phyloP scores from a whole-genome alignment of 148 eudicot genomes.

The Cornus controversa region DNA sequence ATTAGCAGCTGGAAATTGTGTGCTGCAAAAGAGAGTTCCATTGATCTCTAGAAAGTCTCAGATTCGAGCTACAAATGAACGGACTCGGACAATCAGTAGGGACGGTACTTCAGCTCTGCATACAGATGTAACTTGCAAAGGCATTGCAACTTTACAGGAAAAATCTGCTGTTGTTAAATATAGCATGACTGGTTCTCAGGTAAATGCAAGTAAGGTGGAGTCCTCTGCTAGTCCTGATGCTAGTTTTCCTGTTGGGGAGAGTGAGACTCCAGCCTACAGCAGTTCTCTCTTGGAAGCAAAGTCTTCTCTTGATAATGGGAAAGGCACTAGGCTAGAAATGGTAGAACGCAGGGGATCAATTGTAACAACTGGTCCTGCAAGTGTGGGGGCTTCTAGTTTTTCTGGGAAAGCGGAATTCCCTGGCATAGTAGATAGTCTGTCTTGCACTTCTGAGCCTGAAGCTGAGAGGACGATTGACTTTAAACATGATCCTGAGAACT shows the following conservation, averaged over 20 bases:
- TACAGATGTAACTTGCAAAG: constrained; percentile 16
- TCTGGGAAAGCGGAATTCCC: background rate
- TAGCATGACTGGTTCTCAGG: background rate
- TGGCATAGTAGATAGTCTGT: background rate
- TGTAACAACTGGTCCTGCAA: background rate
- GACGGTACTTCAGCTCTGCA: constrained; percentile 22
- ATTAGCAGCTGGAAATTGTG: constrained; percentile 36
- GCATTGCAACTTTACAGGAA: constrained; percentile 22
- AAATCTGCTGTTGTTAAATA: background rate
- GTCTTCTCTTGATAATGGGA: no score
- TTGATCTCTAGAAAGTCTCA: constrained; percentile 18
- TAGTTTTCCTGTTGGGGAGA: background rate
- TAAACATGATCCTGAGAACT: background rate
- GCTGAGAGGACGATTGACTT: background rate
- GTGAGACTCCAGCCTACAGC: background rate
- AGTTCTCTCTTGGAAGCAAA: background rate
- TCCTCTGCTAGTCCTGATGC: constrained; percentile 8
- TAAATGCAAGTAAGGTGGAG: constrained; percentile 7
- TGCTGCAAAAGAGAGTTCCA: constrained; percentile 48
- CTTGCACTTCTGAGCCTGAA: background rate
- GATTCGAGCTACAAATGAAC: constrained; percentile 11
- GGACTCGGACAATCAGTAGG: constrained; percentile 3
- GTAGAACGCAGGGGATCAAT: constrained; percentile 1
- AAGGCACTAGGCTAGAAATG: background rate
- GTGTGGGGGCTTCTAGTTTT: background rate